Evolutionary conservation across 257 asterid species (phyloP).

Genomic region (Solanum etuberosum): DNA sequence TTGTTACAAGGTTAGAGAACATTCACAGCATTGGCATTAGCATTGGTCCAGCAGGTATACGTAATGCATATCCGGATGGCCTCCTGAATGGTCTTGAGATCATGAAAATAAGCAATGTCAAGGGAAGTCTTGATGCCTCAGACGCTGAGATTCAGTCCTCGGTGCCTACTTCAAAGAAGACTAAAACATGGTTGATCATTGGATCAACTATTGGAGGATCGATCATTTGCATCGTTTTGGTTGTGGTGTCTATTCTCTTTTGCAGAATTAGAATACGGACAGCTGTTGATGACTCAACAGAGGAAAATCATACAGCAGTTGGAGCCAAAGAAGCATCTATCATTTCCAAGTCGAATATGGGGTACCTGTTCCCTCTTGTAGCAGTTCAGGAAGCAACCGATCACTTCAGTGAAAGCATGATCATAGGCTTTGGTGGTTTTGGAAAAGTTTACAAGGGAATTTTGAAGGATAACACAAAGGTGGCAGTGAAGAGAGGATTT

Average conservation of each 20-base stretch:
- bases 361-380: slow-evolving; percentile 26
- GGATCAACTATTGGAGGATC: slow-evolving; percentile 14
- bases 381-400: slow-evolving; percentile 27
- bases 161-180: slow-evolving; percentile 7
- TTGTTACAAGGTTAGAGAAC: not conserved
- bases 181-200: slow-evolving; percentile 19
- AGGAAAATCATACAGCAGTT: not conserved
- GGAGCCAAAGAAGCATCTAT: slow-evolving; percentile 3
- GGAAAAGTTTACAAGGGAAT: slow-evolving; percentile 32
- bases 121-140: slow-evolving; percentile 19
- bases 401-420: slow-evolving; percentile 17
- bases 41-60: slow-evolving; percentile 13
- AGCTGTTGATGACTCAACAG: slow-evolving; percentile 5
- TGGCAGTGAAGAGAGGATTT: slow-evolving; percentile 32
- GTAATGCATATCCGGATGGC: slow-evolving; percentile 10
- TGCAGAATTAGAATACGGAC: slow-evolving; percentile 4
- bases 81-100: slow-evolving; percentile 34
- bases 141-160: slow-evolving; percentile 8
- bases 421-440: slow-evolving; percentile 35
- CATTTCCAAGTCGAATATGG: slow-evolving; percentile 14
- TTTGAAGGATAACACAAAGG: slow-evolving; percentile 20
- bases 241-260: slow-evolving; percentile 6
- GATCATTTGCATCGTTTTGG: not conserved
- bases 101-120: slow-evolving; percentile 29
- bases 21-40: slow-evolving; percentile 5